phyloP scores from a whole-genome alignment of 106 monocot species.

The Apostasia ramifera region DNA sequence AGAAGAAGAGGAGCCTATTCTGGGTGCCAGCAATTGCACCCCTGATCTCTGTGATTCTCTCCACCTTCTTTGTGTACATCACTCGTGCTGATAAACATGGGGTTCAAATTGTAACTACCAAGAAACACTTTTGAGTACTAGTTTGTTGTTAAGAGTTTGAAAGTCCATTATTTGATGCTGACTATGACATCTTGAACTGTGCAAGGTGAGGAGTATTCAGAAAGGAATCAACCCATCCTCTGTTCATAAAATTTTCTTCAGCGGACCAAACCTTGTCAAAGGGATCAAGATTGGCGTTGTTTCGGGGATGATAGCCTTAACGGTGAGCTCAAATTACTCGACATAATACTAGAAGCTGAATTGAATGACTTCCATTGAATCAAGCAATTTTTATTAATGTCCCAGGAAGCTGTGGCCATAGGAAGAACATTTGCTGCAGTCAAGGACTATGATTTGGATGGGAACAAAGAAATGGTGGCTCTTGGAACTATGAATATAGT shows the following conservation, averaged over 20 bases:
- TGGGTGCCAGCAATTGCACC: slow-evolving; percentile 84
- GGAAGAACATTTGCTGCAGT: slow-evolving; percentile 76
- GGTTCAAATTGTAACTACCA: slow-evolving; percentile 60
- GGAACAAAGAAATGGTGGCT: slow-evolving; percentile 86
- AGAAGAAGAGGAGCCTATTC: slow-evolving; percentile 65
- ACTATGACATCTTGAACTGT: not conserved
- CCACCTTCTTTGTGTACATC: slow-evolving; percentile 63
- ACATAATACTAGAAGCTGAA: not conserved
- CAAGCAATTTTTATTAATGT: not conserved
- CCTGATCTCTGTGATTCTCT: slow-evolving; percentile 53
- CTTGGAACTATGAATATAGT: slow-evolving; percentile 72
- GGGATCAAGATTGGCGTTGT: slow-evolving; percentile 66
- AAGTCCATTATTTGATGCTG: not conserved
- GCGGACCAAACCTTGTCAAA: slow-evolving; percentile 38
- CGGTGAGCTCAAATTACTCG: slow-evolving; percentile 29
- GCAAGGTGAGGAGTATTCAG: slow-evolving; percentile 48
- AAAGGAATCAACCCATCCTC: slow-evolving; percentile 86
- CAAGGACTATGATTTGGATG: slow-evolving; percentile 76
- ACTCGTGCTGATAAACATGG: slow-evolving; percentile 59
- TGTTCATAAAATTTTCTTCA: slow-evolving; percentile 44
- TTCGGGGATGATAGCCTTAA: slow-evolving; percentile 67
- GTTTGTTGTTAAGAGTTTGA: not conserved
- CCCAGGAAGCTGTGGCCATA: slow-evolving; percentile 77
- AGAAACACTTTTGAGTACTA: not conserved
- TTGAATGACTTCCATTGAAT: not conserved